A percentile compares a stretch with the other conserved stretches of the same genome.
These are phyloP conservation scores for Echium plantagineum DNA, from an alignment of 257 asterid species.

Conservation along the genomic window DNA sequence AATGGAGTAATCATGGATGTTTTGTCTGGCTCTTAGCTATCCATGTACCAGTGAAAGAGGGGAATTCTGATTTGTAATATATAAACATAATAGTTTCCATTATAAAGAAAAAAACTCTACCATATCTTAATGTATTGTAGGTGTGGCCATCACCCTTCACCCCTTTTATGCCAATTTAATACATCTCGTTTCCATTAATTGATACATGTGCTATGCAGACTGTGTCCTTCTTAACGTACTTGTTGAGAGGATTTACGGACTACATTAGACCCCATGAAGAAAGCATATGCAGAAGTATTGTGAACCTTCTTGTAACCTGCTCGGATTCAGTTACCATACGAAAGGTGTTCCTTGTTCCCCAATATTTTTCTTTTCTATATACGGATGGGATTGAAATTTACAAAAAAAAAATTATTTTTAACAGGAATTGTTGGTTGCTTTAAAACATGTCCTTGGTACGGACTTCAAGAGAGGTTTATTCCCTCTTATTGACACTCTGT, in stretches of 20 bases:
- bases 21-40: no score
- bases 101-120: no score
- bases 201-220: conserved; percentile 42
- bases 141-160: background rate
- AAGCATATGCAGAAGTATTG: conserved; percentile 95
- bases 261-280: conserved; percentile 95
- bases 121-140: no score
- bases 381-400: conserved; percentile 10
- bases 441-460: conserved; percentile 95
- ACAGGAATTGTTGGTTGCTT: conserved; percentile 97
- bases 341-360: conserved; percentile 36
- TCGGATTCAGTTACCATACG: conserved; percentile 96
- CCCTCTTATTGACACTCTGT: conserved; percentile 87
- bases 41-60: no score
- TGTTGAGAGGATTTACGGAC: conserved; percentile 87
- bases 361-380: conserved; percentile 9
- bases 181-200: background rate
- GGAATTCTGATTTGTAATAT: no score
- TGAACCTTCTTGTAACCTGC: conserved; percentile 95
- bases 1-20: background rate
- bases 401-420: conserved; percentile 12
- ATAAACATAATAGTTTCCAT: no score
- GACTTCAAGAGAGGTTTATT: conserved; percentile 96
- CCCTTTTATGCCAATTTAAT: background rate
- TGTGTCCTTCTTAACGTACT: conserved; percentile 91